phyloP scores from a whole-genome alignment of 805 yeast genomes.

The Myxozyma mucilagina region DNA sequence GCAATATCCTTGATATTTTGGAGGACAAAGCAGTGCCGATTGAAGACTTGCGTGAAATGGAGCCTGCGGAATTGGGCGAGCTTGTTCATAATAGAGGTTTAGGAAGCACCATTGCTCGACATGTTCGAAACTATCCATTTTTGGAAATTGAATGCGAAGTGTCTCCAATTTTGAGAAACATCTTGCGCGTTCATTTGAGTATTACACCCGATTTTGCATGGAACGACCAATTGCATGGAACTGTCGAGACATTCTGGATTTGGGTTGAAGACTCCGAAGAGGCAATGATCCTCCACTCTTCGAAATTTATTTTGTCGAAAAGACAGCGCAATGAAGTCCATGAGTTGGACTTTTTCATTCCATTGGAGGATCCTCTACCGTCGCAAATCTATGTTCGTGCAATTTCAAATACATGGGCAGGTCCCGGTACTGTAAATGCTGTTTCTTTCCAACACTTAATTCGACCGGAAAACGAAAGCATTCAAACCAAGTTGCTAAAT shows the following conservation, averaged over 20 bases:
- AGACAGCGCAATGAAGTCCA: slow-evolving; percentile 57
- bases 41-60: slow-evolving; percentile 72
- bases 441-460: slow-evolving; percentile 89
- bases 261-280: slow-evolving; percentile 84
- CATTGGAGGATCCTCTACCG: slow-evolving; percentile 84
- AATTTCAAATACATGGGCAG: slow-evolving; percentile 85
- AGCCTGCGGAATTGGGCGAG: slow-evolving; percentile 78
- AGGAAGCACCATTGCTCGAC: slow-evolving; percentile 62
- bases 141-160: slow-evolving; percentile 75
- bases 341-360: slow-evolving; percentile 89
- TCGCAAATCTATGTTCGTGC: slow-evolving; percentile 80
- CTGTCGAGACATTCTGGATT: slow-evolving; percentile 86
- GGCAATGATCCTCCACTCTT: slow-evolving; percentile 74
- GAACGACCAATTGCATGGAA: slow-evolving; percentile 81
- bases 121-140: slow-evolving; percentile 72
- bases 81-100: slow-evolving; percentile 77
- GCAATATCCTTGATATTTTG: slow-evolving; percentile 59
- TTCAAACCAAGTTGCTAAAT: slow-evolving; percentile 75
- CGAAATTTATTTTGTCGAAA: slow-evolving; percentile 68
- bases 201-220: slow-evolving; percentile 79
- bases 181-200: slow-evolving; percentile 73
- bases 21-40: slow-evolving; percentile 56
- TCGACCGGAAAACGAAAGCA: slow-evolving; percentile 81
- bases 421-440: slow-evolving; percentile 71
- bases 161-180: slow-evolving; percentile 84